phyloP scores from a whole-genome alignment of 75 land plant genomes.

The Picea glauca region DNA sequence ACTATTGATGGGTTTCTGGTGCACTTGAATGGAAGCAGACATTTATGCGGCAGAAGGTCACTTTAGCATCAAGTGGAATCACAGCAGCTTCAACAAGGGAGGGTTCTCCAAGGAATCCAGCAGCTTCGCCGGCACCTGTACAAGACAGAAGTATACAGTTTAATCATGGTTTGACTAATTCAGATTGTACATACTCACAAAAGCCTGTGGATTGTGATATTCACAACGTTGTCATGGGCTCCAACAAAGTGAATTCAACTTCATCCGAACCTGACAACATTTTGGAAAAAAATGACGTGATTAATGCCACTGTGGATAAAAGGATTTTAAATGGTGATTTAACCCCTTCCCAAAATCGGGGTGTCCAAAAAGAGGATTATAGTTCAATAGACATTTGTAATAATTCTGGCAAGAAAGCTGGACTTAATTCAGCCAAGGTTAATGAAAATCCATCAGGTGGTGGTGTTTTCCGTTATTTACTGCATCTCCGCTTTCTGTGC shows the following conservation, averaged over 20 bases:
- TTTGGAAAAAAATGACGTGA: background rate
- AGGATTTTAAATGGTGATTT: background rate
- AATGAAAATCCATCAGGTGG: slow-evolving; percentile 38
- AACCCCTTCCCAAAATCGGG: background rate
- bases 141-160: slow-evolving; percentile 5
- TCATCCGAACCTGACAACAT: background rate
- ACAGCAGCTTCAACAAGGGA: slow-evolving; percentile 16
- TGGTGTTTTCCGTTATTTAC: slow-evolving; percentile 82
- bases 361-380: slow-evolving; percentile 6
- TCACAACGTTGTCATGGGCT: background rate
- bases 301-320: background rate
- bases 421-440: slow-evolving; percentile 24
- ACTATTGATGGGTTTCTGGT: slow-evolving; percentile 16
- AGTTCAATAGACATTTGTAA: slow-evolving; percentile 12
- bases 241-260: slow-evolving; percentile 3
- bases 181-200: slow-evolving; percentile 7
- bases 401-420: slow-evolving; percentile 14
- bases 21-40: slow-evolving; percentile 54
- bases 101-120: background rate
- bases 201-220: background rate
- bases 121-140: background rate
- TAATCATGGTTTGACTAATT: background rate
- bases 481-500: slow-evolving; percentile 89
- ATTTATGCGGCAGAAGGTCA: slow-evolving; percentile 86
- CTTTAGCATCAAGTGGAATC: slow-evolving; percentile 46